Evolutionary conservation across 2,329 filamentous ascomycete species (phyloP), one percentile per base, ranked within the genome.

Genomic region (Claviceps humidiphila): DNA sequence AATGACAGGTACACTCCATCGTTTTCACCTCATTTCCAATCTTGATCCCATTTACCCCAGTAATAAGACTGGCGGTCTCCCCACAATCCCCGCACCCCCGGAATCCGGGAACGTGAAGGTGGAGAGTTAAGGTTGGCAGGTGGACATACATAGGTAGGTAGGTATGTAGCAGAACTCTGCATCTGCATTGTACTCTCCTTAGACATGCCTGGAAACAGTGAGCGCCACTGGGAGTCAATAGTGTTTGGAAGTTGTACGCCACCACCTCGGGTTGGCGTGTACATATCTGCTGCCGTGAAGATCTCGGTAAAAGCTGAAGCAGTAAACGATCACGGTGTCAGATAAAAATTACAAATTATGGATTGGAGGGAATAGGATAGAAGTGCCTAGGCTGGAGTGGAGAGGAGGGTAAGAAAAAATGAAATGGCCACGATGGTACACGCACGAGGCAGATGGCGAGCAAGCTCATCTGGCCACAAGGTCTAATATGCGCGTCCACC

Each of bases 21-120:
- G 14, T 16, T 16, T 43, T 24, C 16, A 22, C 24, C 6, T 2
- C 4, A 17, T 20, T 41, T 6, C 7, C 7, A 9, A 9, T 30
- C 26, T 30, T 30, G 26, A 30, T 8, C 26, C 26, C 26, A 30
- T 20, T 20, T 42, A 5, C 16, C 16, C 20, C 13, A 42, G 4
- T 24, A 1, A 20, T 14, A 40, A 45, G 4, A 24, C 37, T 16
- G 22, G 24, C 26, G 38, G 46, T 51, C 42, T 47, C 51, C 44
- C 52, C 51, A 41, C 50, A 30, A 55, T 49, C 49, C 22, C 54
- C 51, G 49, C 37, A 47, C 49, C 49, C 51, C 51, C 22, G 20
- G 51, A 30, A 34, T 30, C 13, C 39, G 42, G 48, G 24, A 45
- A 43, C 47, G 47, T 45, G 22, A 37, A 34, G 26, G 34, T 52